Conservation (phyloP, 108 stramenopile species). For the Nannochloropsis salina region DNA sequence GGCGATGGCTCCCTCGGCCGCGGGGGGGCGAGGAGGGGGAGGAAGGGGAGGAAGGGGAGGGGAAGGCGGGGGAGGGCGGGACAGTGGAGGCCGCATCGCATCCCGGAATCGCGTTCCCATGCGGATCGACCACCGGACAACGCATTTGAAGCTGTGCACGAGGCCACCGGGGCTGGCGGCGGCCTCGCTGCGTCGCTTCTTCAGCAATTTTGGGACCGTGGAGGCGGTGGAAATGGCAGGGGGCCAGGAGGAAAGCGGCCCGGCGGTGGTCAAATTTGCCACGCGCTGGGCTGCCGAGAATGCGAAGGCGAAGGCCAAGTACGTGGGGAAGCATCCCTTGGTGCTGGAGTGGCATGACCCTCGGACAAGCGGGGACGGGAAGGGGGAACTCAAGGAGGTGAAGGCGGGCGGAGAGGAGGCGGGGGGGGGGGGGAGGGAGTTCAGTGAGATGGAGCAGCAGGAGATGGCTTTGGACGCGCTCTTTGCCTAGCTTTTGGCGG, state of each 20-base stretch:
- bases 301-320: conserved; percentile 2
- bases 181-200: not conserved
- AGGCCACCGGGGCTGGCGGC: not conserved
- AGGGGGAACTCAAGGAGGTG: not conserved
- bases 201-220: not conserved
- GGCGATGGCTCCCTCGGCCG: not conserved
- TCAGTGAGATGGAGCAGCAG: not conserved
- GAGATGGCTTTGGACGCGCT: not conserved
- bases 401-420: not conserved
- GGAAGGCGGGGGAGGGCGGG: not conserved
- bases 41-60: not conserved
- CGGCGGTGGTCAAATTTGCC: not conserved
- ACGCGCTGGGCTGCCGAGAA: not conserved
- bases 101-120: no score
- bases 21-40: not conserved
- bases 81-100: no score
- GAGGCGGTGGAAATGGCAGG: not conserved
- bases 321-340: not conserved
- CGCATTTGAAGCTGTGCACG: not conserved
- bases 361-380: not conserved
- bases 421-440: not conserved
- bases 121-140: not conserved
- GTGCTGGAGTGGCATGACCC: not conserved
- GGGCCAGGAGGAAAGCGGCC: not conserved
- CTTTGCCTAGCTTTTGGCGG: not conserved